A percentile compares a stretch with the other conserved stretches of the same genome.
These are phyloP conservation scores for Trichocladium uniseriatum DNA, from an alignment of 495 filamentous ascomycete species.

Conservation along the genomic window DNA sequence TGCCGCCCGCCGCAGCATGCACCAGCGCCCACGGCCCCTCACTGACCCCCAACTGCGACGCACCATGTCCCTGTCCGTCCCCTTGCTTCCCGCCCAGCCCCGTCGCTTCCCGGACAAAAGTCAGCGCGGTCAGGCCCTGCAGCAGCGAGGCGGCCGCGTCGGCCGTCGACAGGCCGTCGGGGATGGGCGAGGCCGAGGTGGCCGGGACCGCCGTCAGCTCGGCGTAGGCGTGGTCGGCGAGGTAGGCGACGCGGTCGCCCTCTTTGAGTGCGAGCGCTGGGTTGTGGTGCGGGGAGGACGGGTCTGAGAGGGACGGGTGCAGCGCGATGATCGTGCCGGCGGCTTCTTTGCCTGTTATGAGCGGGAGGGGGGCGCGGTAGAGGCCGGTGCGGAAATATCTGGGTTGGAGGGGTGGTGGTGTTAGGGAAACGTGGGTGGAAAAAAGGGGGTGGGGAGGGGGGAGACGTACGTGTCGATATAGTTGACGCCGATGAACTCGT, in stretches of 20 bases:
- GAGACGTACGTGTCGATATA: constrained; percentile 65
- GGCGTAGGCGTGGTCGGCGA: constrained; percentile 58
- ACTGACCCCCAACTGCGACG: constrained; percentile 8
- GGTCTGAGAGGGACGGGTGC: constrained; percentile 17
- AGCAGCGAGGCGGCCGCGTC: constrained; percentile 60
- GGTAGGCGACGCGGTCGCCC: constrained; percentile 61
- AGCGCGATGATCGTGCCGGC: constrained; percentile 39
- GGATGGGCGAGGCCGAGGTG: constrained; percentile 51
- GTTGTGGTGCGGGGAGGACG: not conserved
- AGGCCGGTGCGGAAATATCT: constrained; percentile 89
- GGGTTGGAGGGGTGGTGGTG: constrained; percentile 19
- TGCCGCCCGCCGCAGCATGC: constrained; percentile 85
- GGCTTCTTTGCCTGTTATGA: constrained; percentile 77
- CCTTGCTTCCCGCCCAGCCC: constrained; percentile 34
- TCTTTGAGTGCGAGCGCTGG: constrained; percentile 31
- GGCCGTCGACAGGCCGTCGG: constrained; percentile 50
- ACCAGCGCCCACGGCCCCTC: constrained; percentile 74
- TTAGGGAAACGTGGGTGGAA: not conserved
- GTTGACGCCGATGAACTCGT: constrained; percentile 78
- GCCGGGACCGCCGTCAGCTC: constrained; percentile 58
- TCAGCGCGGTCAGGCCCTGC: constrained; percentile 80
- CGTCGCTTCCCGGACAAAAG: constrained; percentile 70
- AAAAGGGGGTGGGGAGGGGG: constrained; percentile 1
- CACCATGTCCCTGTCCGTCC: constrained; percentile 28
- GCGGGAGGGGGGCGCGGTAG: constrained; percentile 61